Evolutionary conservation across 176 grass and related monocot genomes (phyloP), one percentile per base, ranked within the genome.

Genomic region (Coix lacrymajobi): DNA sequence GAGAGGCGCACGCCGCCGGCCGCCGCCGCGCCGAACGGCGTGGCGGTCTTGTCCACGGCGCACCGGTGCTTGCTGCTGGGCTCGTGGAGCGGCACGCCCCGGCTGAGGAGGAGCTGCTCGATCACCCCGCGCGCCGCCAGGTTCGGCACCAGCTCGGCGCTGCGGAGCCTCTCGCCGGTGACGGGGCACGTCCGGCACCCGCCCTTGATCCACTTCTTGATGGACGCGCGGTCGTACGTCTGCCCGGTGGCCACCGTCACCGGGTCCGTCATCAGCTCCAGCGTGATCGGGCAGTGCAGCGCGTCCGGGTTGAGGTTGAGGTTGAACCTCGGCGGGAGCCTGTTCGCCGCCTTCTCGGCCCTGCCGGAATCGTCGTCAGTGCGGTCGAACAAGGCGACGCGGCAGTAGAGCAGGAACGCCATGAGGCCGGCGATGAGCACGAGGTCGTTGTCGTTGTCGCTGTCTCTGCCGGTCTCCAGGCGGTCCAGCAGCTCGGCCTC

Each of bases 261-360:
- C 2, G 96, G 96, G 48, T 98, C 92, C 4, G 67, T 89, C 96
- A 98, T 98, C 38, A 95, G 62, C 82, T 98, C 96, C 48, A 93
- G 83, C 5, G 92, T 93, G 85, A 98, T 98, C 36, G 92, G 90
- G 40, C 96, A 98, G 32, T 87, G 92, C 80, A 98, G 86, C 19
- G 69, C 44, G 11, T 95, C 89, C 16, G 5, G 62, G 22, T 24
- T 56, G 52, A n/a, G 4, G 45, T 6, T 4, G 51, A 52, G 6
- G 61, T 6, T 84, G 11, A 91, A 20, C 31, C 43, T 90, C 48
- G 69, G 26, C 39, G 70, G 7, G 3, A 78, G 13, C 76, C 19
- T 40, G 4, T 39, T 0, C 32, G 11, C 37, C 37, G 76, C 8
- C 70, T 33, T 12, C 11, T 56, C 45, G 7, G 7, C 67, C n/a